Conservation (phyloP, 164 flowering plant genomes). For the Amborella trichopoda region DNA sequence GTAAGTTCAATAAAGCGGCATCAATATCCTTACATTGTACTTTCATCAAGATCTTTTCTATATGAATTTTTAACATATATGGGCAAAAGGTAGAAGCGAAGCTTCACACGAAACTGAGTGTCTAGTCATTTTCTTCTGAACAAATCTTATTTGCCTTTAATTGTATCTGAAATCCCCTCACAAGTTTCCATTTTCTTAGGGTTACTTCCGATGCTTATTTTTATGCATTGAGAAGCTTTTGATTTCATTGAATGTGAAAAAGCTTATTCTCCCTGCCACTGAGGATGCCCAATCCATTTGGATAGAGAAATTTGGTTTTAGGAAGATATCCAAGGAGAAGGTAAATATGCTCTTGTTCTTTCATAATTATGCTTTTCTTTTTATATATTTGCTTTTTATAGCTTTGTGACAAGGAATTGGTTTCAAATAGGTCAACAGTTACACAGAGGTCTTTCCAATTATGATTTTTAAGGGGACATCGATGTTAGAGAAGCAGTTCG, state of each 20-base stretch:
- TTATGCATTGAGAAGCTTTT: conserved; percentile 66
- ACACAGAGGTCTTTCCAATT: conserved; percentile 37
- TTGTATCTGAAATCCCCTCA: too few relatives aligned
- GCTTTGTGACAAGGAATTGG: neutral
- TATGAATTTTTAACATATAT: too few relatives aligned
- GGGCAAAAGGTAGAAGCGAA: too few relatives aligned
- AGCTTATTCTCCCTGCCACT: conserved; percentile 85
- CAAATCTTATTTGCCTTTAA: too few relatives aligned
- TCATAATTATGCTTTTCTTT: neutral
- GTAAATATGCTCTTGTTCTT: conserved; percentile 24
- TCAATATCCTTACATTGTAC: too few relatives aligned
- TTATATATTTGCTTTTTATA: neutral
- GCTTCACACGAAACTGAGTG: too few relatives aligned
- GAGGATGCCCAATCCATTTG: conserved; percentile 87
- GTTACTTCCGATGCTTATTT: conserved; percentile 77
- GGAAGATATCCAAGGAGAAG: conserved; percentile 49
- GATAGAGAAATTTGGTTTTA: conserved; percentile 75
- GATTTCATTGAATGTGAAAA: conserved; percentile 45
- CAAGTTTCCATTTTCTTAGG: conserved; percentile 34
- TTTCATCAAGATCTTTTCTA: too few relatives aligned
- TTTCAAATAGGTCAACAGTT: conserved; percentile 26
- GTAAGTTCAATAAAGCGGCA: too few relatives aligned
- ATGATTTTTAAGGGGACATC: conserved; percentile 68
- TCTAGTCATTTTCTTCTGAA: too few relatives aligned
- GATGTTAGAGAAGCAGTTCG: conserved; percentile 63